Base-by-base conservation (phyloP, 495 filamentous ascomycete species). In the Thermothielavioides terrestris region DNA sequence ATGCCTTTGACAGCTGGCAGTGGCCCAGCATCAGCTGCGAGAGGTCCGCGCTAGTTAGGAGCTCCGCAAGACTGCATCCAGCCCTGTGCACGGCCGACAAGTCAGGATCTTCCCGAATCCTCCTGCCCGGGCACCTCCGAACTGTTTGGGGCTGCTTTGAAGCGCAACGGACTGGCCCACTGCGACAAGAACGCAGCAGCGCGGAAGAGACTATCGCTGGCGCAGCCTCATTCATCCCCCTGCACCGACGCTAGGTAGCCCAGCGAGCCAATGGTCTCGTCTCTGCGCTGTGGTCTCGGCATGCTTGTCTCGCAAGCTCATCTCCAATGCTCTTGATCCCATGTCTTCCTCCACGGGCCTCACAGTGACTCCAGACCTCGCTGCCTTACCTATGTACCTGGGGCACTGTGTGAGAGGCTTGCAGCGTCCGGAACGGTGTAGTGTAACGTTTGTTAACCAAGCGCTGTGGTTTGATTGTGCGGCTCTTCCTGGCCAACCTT, bases 1-100 rank as follows among this genome's bases (percentile, higher is more conserved):
- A 12, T 10, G n/a, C 1, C n/a, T 1, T 22, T 42, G 44, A 23
- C 54, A 52, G 49, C 28, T 52, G 49, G 43, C 34, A 18, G 46
- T 14, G 18, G 35, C 14, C 6, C 2, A 39, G 30, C n/a, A 4
- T 6, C 28, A n/a, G n/a, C n/a, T n/a, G n/a, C n/a, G 11, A 6
- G 30, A 11, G 21, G 5, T 17, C 27, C 12, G n/a, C 4, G 0
- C 10, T 30, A n/a, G n/a, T n/a, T n/a, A n/a, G n/a, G n/a, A n/a
- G 21, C 9, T 37, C 31, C 21, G 8, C 35, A 11, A 21, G 38
- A n/a, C 17, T 46, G 28, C 39, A 31, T 26, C 38, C 35, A 10
- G 30, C 37, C 17, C n/a, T 1, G 6, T 37, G 34, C 34, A 39
- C 7, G 12, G 20, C 38, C 38, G 11, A 41, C 38, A n/a, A n/a